Evolutionary conservation across 2,329 filamentous ascomycete genomes (phyloP).

Genomic region (Plenodomus tracheiphilus): DNA sequence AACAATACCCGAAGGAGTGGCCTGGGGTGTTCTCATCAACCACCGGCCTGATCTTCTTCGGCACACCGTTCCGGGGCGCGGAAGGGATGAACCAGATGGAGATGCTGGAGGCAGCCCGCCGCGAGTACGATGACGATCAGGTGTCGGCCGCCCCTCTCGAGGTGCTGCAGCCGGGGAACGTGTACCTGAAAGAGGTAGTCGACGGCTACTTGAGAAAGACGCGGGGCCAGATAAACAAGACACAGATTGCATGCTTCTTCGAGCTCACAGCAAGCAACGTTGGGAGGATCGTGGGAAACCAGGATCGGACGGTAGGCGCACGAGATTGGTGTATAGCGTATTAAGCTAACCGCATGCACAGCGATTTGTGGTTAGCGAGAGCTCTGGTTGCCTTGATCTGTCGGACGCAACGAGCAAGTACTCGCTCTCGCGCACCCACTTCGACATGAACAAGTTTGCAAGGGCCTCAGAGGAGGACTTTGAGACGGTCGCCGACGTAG

Average conservation of each 20-base stretch:
- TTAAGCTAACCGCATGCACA: slow-evolving; percentile 6
- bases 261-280: slow-evolving; percentile 30
- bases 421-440: slow-evolving; percentile 27
- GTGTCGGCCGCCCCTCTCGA: slow-evolving; percentile 19
- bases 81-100: slow-evolving; percentile 27
- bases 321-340: neutral
- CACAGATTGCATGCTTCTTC: slow-evolving; percentile 25
- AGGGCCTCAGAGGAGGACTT: slow-evolving; percentile 25
- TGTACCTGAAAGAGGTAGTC: slow-evolving; percentile 25
- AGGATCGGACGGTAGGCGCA: slow-evolving; percentile 20
- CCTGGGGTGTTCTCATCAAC: slow-evolving; percentile 23
- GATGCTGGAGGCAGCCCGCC: slow-evolving; percentile 26
- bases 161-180: slow-evolving; percentile 27
- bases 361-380: slow-evolving; percentile 25
- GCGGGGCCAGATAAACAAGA: slow-evolving; percentile 18
- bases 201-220: slow-evolving; percentile 19
- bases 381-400: slow-evolving; percentile 25
- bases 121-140: slow-evolving; percentile 22
- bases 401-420: slow-evolving; percentile 17
- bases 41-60: slow-evolving; percentile 26
- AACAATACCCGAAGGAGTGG: slow-evolving; percentile 16
- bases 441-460: slow-evolving; percentile 30
- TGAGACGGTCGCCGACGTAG: slow-evolving; percentile 18
- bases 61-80: slow-evolving; percentile 30
- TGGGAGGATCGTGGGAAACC: slow-evolving; percentile 29